Base-by-base conservation (phyloP, 345 rosid genomes). In the Isatis tinctoria region DNA sequence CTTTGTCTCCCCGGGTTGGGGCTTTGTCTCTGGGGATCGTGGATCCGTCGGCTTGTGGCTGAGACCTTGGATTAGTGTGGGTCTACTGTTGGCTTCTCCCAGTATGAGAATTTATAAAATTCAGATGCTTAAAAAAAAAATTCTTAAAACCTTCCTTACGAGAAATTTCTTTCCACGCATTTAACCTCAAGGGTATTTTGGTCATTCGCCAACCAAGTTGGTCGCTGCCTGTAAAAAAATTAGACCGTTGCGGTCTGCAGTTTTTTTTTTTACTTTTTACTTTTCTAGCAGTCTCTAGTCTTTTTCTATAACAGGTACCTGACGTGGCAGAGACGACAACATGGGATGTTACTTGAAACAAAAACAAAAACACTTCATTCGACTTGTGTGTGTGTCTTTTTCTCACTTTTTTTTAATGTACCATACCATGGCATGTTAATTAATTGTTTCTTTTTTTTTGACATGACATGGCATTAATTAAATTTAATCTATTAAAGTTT, bases 211-310 rank as follows among this genome's bases (percentile, higher is more conserved):
- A 10, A 40, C 4, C 14, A 47, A 49, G 66, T 18, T 16, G 24
- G 10, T 32, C 10, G 73, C 5, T 28, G 73, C 6, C n/a, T 16
- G 57, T 65, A 58, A 48, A 74, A 10, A 36, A 24, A 11, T 51
- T 52, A 62, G 70, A 75, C 79, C 70, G 79, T 75, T 75, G 49
- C 70, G 57, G 70, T 75, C 40, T 75, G 53, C 58, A 22, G 10
- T 3, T 33, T 69, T 20, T 33, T 69, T 20, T 22, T 22, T 49
- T 57, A 28, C 60, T 8, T 27, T 48, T 67, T 57, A 26, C 18
- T 12, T 13, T 56, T 63, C 27, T 28, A 56, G 36, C 73, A 37
- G 73, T 48, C 61, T 18, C 20, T 13, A 8, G 78, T 59, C 73
- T 18, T 74, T 74, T 59, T 74, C 68, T 67, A 39, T 22, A 20